Evolutionary conservation across 2,329 filamentous ascomycete genomes (phyloP).

Genomic region (Arthrobotrys sphaeroides): DNA sequence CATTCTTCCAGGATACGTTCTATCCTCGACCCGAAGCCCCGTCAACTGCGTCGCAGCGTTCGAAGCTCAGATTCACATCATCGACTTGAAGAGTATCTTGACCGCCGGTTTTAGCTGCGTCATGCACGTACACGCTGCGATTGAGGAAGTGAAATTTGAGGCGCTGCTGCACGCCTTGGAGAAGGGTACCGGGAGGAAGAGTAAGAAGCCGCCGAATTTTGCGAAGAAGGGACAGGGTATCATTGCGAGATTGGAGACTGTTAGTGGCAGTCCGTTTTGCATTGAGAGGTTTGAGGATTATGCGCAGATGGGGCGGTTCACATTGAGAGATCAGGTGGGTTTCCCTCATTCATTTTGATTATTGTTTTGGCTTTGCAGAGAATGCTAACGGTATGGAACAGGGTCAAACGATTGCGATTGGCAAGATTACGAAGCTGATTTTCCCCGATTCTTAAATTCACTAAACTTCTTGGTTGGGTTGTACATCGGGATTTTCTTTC

Average conservation of each 20-base stretch:
- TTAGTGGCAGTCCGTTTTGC: constrained; percentile 84
- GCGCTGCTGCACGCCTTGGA: constrained; percentile 91
- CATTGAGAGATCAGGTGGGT: constrained; percentile 82
- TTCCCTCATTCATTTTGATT: constrained; percentile 9
- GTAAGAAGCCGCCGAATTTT: constrained; percentile 90
- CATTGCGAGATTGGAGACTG: constrained; percentile 90
- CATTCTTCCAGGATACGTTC: constrained; percentile 90
- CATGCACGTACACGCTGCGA: constrained; percentile 93
- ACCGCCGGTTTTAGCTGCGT: constrained; percentile 98
- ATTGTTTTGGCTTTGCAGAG: not conserved
- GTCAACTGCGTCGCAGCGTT: constrained; percentile 90
- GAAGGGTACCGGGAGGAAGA: constrained; percentile 91
- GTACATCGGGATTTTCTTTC: not conserved
- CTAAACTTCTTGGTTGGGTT: not conserved
- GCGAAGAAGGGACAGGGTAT: constrained; percentile 84
- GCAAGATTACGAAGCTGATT: constrained; percentile 95
- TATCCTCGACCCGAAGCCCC: constrained; percentile 91
- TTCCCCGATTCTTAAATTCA: constrained; percentile 28
- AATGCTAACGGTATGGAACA: constrained; percentile 63
- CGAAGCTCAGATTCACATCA: constrained; percentile 94
- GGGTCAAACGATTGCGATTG: constrained; percentile 99
- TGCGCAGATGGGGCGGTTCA: constrained; percentile 90
- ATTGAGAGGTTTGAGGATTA: constrained; percentile 96
- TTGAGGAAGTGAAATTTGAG: constrained; percentile 94
- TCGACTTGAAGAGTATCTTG: constrained; percentile 93